Conservation (phyloP, 2,329 filamentous ascomycete genomes). For the Beauveria sp. region DNA sequence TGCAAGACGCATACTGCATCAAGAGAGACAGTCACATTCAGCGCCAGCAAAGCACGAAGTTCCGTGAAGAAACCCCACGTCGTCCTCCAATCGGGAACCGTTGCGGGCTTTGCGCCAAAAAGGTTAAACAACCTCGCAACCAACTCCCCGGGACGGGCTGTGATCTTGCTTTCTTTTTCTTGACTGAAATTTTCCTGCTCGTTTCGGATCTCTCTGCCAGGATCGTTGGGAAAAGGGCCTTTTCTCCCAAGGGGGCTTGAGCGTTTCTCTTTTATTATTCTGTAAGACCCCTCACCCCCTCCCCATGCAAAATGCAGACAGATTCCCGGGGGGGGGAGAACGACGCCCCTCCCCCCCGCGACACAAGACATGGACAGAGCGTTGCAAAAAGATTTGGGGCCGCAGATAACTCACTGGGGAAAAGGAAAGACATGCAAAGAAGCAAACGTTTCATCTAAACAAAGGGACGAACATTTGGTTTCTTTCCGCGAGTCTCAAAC, state of each 20-base stretch:
- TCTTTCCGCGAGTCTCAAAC: background rate
- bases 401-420: background rate
- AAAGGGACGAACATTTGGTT: constrained; percentile 2
- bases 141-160: background rate
- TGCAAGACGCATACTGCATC: background rate
- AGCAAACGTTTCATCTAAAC: constrained; percentile 3
- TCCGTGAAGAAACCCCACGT: background rate
- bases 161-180: background rate
- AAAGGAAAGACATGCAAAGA: background rate
- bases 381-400: background rate
- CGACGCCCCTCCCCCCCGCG: background rate
- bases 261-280: constrained; percentile 9
- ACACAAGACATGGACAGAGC: constrained; percentile 6
- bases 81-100: background rate
- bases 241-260: background rate
- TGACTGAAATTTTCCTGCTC: background rate
- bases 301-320: background rate
- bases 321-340: background rate
- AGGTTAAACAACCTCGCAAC: background rate
- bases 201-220: background rate
- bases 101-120: background rate
- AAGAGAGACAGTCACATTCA: background rate
- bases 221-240: background rate
- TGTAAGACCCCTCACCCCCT: constrained; percentile 3
- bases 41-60: background rate